Evolutionary conservation across 2,329 filamentous ascomycete species (phyloP).

Genomic region (Cladophialophora psammophila): DNA sequence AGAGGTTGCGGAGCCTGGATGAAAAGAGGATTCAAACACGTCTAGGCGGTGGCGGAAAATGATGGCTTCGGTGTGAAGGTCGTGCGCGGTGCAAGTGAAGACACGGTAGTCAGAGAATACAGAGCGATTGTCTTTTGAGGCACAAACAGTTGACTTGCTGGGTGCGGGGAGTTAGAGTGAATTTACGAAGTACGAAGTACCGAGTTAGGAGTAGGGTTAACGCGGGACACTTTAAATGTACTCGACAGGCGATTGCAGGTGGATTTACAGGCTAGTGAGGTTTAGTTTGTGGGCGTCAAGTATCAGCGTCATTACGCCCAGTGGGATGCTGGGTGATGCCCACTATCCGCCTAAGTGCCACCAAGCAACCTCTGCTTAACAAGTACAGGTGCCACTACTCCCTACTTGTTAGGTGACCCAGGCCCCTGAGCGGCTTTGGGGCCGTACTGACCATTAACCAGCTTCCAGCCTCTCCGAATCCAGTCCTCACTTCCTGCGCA

Average conservation of each 20-base stretch:
- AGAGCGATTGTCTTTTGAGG: neutral
- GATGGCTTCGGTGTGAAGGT: neutral
- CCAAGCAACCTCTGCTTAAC: neutral
- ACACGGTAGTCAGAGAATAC: slow-evolving; percentile 1
- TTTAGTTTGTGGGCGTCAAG: neutral
- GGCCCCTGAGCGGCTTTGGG: neutral
- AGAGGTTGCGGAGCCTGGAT: neutral
- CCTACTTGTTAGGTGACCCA: neutral
- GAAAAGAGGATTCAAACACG: neutral
- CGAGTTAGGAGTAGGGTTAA: neutral
- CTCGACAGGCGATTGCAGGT: neutral
- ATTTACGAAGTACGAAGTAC: neutral
- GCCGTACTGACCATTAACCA: neutral
- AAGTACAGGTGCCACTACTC: neutral
- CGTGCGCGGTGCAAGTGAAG: neutral
- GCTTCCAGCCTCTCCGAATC: slow-evolving; percentile 24
- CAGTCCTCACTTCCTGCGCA: neutral
- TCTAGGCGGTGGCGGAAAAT: neutral
- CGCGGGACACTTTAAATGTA: neutral
- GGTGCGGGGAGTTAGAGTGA: slow-evolving; percentile 15
- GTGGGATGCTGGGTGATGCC: neutral
- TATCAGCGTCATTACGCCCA: slow-evolving; percentile 1
- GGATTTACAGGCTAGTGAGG: neutral
- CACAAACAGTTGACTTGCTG: neutral
- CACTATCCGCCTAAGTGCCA: neutral